A percentile compares a stretch with the other conserved stretches of the same genome.
Evolutionary conservation across 2,329 filamentous ascomycete species (phyloP).

Genomic region (Pestalotiopsis sp.): DNA sequence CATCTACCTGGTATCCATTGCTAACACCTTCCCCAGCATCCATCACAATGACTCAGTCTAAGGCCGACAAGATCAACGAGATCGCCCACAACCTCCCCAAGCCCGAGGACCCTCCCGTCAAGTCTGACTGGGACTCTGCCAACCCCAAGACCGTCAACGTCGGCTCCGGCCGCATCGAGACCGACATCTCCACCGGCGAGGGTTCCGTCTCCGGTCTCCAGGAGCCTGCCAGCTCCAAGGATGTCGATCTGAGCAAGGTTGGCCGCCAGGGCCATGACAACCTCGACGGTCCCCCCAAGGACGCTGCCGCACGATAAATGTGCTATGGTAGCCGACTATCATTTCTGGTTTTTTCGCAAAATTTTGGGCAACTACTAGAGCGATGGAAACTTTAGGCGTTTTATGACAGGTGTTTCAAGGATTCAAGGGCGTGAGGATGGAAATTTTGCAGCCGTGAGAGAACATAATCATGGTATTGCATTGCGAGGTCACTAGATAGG

Average conservation of each 20-base stretch:
- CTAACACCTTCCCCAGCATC: background rate
- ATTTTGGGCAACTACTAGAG: background rate
- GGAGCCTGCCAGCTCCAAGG: slow-evolving; percentile 59
- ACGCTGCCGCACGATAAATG: slow-evolving; percentile 43
- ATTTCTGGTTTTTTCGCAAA: background rate
- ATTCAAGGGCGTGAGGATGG: slow-evolving; percentile 1
- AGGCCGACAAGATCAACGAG: slow-evolving; percentile 67
- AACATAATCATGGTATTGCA: background rate
- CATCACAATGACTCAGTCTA: slow-evolving; percentile 48
- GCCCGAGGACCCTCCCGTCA: slow-evolving; percentile 73
- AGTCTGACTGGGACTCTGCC: slow-evolving; percentile 77
- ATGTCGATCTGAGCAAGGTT: slow-evolving; percentile 58
- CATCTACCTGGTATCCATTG: background rate
- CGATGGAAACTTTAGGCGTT: background rate
- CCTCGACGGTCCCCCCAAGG: slow-evolving; percentile 57
- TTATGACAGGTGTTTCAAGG: background rate
- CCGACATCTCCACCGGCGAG: slow-evolving; percentile 52
- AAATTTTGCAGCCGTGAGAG: slow-evolving; percentile 1
- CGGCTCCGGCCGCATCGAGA: slow-evolving; percentile 60
- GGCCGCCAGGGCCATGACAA: slow-evolving; percentile 66
- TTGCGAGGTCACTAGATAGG: background rate
- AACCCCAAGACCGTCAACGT: slow-evolving; percentile 71
- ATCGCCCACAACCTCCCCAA: slow-evolving; percentile 74
- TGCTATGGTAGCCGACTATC: background rate
- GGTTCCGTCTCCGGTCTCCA: slow-evolving; percentile 55